Evolutionary conservation across 768 basidiomycete species (phyloP), one percentile per base, ranked within the genome.

Genomic region (Trametes sanguinea): DNA sequence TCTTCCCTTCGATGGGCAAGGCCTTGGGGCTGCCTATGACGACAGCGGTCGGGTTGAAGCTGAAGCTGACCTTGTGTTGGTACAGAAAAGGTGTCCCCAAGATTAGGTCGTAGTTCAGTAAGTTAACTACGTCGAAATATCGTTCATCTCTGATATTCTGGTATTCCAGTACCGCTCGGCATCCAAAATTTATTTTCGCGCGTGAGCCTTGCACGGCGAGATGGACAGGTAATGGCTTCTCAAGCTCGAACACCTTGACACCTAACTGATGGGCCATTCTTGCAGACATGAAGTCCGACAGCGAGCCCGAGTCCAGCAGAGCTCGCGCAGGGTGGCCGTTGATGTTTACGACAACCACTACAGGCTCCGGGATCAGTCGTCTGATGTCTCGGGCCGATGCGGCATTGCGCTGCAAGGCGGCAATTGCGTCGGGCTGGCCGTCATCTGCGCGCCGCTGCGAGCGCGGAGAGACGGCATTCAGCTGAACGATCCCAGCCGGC

Each of bases 251-350:
- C 0, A 29, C 9, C 3, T 45, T 11, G 0, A 75, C 6, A 0
- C 64, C 46, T 0, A 77, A 42, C 50, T 76, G 74, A 27, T 77
- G 67, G 0, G 66, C 72, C 0, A 77, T 4, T 0, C 61, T 73
- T 0, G 70, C 57, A 0, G 72, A 76, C 33, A 77, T 68, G n/a
- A 76, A 74, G 44, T 76, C 75, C 0, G 73, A 65, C 6, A 73
- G 13, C 0, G 71, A 76, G 0, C 74, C 71, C 0, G 68, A 61
- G 22, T 76, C 71, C 0, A 76, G 14, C 4, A 74, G 42, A 0
- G 68, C 70, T 0, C 63, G 44, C 0, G 64, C 66, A 0, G 68
- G 59, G 0, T 65, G 53, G 0, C 72, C 69, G n/a, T 75, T 70
- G 0, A 75, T 61, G 0, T 62, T 22, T 0, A 69, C 67, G 0